Conservation (phyloP, 345 rosid genomes). For the Passiflora organensis region DNA sequence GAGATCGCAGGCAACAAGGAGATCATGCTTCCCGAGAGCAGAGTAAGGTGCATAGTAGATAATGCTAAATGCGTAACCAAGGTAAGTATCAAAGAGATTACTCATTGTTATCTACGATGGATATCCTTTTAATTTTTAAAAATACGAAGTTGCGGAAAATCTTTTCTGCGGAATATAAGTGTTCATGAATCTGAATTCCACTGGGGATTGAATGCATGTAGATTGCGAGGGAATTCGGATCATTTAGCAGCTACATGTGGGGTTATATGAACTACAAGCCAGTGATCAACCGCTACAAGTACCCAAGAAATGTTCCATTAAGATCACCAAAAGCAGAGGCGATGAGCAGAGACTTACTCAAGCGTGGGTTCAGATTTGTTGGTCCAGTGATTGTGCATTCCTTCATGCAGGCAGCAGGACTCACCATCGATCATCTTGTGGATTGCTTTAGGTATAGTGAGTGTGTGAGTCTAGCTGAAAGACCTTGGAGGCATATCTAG, state of each 20-base stretch:
- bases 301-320: constrained; percentile 76
- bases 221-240: constrained; percentile 73
- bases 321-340: constrained; percentile 83
- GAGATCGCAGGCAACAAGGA: constrained; percentile 73
- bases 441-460: constrained; percentile 76
- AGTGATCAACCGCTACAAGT: constrained; percentile 53
- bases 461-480: constrained; percentile 74
- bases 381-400: constrained; percentile 94
- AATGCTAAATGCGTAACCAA: constrained; percentile 83
- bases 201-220: too few species aligned
- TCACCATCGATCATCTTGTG: constrained; percentile 81
- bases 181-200: too few species aligned
- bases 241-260: constrained; percentile 85
- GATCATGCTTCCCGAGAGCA: constrained; percentile 65
- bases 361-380: constrained; percentile 73
- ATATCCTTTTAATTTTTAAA: too few species aligned
- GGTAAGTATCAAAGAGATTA: constrained; percentile 46
- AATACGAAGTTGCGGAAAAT: too few species aligned
- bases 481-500: constrained; percentile 88
- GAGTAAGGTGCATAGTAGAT: constrained; percentile 81
- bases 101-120: too few species aligned
- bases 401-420: constrained; percentile 93
- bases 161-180: too few species aligned
- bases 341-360: constrained; percentile 75
- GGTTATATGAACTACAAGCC: constrained; percentile 80